phyloP scores from a whole-genome alignment of 1,284 basidiomycete species.

The Takashimella koratensis region DNA sequence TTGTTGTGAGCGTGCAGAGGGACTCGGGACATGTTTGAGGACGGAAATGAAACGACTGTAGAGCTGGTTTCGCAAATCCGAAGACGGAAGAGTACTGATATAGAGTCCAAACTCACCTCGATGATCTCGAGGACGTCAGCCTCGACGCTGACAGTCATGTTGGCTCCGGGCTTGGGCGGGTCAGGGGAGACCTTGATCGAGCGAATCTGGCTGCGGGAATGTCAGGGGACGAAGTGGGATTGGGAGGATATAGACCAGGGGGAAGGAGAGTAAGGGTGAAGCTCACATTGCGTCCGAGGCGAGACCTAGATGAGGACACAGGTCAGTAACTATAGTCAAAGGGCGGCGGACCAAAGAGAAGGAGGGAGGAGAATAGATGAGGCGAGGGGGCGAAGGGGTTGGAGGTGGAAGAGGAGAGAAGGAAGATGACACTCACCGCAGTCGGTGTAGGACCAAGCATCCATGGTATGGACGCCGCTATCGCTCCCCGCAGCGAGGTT shows the following conservation, averaged over 20 bases:
- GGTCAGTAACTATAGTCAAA: too few relatives aligned
- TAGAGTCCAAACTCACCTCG: slow-evolving; percentile 54
- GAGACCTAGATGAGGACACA: slow-evolving; percentile 29
- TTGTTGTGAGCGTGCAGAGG: too few relatives aligned
- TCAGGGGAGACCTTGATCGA: slow-evolving; percentile 69
- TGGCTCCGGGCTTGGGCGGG: slow-evolving; percentile 74
- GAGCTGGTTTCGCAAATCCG: too few relatives aligned
- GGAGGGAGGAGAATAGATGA: not conserved
- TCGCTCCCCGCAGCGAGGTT: slow-evolving; percentile 29
- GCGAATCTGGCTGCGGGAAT: slow-evolving; percentile 52
- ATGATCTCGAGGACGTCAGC: slow-evolving; percentile 61
- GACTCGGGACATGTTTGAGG: too few relatives aligned
- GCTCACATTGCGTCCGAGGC: slow-evolving; percentile 47
- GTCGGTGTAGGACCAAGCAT: slow-evolving; percentile 47
- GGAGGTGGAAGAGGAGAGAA: not conserved
- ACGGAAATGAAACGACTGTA: too few relatives aligned
- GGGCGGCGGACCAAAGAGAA: too few relatives aligned
- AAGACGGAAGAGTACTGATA: too few relatives aligned
- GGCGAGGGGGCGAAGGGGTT: not conserved
- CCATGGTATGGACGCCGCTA: slow-evolving; percentile 36
- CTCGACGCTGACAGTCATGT: slow-evolving; percentile 73
- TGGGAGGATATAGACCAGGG: not conserved
- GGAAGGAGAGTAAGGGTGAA: not conserved
- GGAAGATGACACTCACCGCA: slow-evolving; percentile 42
- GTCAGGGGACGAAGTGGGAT: not conserved